A percentile compares a stretch with the other conserved stretches of the same genome.
phyloP scores from a whole-genome alignment of 106 monocot species.

The Dendrobium nobile region DNA sequence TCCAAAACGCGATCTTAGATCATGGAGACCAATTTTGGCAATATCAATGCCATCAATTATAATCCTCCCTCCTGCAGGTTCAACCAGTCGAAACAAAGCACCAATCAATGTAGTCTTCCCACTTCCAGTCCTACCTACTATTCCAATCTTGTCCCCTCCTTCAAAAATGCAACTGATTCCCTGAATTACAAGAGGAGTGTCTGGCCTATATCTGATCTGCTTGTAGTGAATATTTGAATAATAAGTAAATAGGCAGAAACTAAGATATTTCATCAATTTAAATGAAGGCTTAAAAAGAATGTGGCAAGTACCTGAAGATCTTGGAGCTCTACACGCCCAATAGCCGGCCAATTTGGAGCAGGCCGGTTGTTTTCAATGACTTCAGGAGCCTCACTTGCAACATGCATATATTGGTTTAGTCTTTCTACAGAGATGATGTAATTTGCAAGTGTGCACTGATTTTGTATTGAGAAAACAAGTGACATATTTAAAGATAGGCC shows the following conservation, averaged over 20 bases:
- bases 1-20: constrained; percentile 72
- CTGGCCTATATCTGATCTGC: constrained; percentile 76
- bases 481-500: constrained; percentile 86
- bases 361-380: constrained; percentile 51
- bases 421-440: constrained; percentile 92
- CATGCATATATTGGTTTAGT: constrained; percentile 78
- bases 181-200: constrained; percentile 61
- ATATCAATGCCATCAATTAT: constrained; percentile 72
- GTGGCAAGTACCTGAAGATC: constrained; percentile 54
- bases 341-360: constrained; percentile 58
- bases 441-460: constrained; percentile 82
- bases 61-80: constrained; percentile 77
- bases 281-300: not conserved
- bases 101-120: constrained; percentile 87
- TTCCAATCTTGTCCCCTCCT: constrained; percentile 89
- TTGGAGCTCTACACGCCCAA: constrained; percentile 67
- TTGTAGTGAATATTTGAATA: not conserved
- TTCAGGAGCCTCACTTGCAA: constrained; percentile 79
- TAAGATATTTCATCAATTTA: not conserved
- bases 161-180: constrained; percentile 81
- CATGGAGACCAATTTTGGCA: constrained; percentile 77
- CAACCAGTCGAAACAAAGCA: constrained; percentile 85
- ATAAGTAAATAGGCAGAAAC: not conserved
- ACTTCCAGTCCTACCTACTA: constrained; percentile 94
- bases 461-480: constrained; percentile 70